Evolutionary conservation across 1,284 basidiomycete species (phyloP).

Genomic region (Marasmius fiardii): DNA sequence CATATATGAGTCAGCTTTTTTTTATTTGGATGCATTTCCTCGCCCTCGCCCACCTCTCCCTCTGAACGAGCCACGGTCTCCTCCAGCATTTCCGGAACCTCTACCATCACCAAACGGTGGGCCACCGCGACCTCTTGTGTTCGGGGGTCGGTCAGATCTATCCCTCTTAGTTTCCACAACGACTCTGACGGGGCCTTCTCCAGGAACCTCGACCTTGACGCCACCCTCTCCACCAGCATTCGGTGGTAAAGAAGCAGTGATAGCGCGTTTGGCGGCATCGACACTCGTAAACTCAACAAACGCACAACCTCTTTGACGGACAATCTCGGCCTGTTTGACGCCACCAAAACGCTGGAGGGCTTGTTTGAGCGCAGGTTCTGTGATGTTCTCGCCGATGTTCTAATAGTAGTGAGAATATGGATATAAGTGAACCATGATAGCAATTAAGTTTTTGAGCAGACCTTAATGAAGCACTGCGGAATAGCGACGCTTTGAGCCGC

Average conservation of each 20-base stretch:
- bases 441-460: slow-evolving; percentile 27
- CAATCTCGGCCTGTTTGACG: slow-evolving; percentile 87
- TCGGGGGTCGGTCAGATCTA: slow-evolving; percentile 67
- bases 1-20: background rate
- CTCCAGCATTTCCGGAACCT: slow-evolving; percentile 25
- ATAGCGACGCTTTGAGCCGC: slow-evolving; percentile 64
- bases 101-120: slow-evolving; percentile 32
- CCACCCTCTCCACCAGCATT: slow-evolving; percentile 84
- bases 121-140: slow-evolving; percentile 44
- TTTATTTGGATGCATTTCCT: background rate
- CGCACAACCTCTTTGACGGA: slow-evolving; percentile 87
- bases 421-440: slow-evolving; percentile 1
- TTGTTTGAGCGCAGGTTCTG: slow-evolving; percentile 54
- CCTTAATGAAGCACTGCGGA: slow-evolving; percentile 87
- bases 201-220: slow-evolving; percentile 68
- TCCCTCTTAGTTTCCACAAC: slow-evolving; percentile 89
- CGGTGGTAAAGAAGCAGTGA: slow-evolving; percentile 64
- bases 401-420: slow-evolving; percentile 27
- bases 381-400: slow-evolving; percentile 76
- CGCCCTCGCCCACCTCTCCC: slow-evolving; percentile 1
- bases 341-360: slow-evolving; percentile 79
- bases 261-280: slow-evolving; percentile 84
- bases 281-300: slow-evolving; percentile 87
- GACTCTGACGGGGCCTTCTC: slow-evolving; percentile 50
- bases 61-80: background rate